Evolutionary conservation across 1,284 basidiomycete genomes (phyloP).

Genomic region (Kalmanozyma brasiliensis): DNA sequence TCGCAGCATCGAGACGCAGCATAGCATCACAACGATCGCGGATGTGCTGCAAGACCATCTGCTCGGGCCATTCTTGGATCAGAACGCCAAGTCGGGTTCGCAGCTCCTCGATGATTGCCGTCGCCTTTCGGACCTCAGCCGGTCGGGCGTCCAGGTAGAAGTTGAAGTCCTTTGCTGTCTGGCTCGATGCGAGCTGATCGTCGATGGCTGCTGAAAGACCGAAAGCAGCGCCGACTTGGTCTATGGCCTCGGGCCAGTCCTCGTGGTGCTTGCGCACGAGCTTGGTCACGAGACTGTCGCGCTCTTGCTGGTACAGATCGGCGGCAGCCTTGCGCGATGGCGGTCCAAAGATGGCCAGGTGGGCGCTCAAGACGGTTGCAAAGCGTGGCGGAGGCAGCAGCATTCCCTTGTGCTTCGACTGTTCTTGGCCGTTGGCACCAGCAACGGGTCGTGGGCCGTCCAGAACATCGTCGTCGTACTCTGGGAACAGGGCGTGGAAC

Average conservation of each 20-base stretch:
- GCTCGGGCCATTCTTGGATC: constrained; percentile 90
- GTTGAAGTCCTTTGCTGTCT: constrained; percentile 42
- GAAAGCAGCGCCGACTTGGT: constrained; percentile 51
- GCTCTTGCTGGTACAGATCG: constrained; percentile 21
- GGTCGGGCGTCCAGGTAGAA: constrained; percentile 63
- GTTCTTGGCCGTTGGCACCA: constrained; percentile 10
- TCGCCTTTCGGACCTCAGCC: constrained; percentile 48
- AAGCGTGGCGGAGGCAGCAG: constrained; percentile 30
- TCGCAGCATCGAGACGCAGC: constrained; percentile 75
- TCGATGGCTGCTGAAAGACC: constrained; percentile 47
- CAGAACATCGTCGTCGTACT: constrained; percentile 77
- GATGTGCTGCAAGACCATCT: constrained; percentile 92
- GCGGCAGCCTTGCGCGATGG: constrained; percentile 2
- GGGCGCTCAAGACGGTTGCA: constrained; percentile 40
- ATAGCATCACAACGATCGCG: constrained; percentile 79
- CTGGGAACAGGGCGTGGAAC: constrained; percentile 83
- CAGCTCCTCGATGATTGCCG: constrained; percentile 50
- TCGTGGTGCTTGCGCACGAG: constrained; percentile 41
- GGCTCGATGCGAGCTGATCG: constrained; percentile 18
- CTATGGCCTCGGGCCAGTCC: constrained; percentile 42
- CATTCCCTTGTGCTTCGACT: constrained; percentile 19
- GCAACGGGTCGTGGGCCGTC: constrained; percentile 18
- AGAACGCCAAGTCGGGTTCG: constrained; percentile 69
- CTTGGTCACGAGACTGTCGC: constrained; percentile 31
- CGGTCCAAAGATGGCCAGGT: constrained; percentile 47